These are phyloP conservation scores for Chionographis japonica DNA, from an alignment of 106 monocot species.

Conservation along the genomic window DNA sequence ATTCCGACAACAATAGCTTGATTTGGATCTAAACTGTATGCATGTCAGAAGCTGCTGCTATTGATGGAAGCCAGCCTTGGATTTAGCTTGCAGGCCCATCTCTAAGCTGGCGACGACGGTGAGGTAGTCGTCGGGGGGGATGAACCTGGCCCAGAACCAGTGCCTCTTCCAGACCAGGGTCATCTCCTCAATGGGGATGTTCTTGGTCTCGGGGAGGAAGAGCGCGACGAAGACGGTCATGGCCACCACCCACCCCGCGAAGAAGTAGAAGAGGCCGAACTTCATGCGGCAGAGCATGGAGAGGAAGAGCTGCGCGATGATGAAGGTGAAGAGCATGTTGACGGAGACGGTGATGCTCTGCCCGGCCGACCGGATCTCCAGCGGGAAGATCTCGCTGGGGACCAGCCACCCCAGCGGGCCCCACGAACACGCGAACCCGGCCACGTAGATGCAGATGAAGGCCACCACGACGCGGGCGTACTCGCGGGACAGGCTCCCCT, in stretches of 20 bases:
- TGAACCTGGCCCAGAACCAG: too few species aligned
- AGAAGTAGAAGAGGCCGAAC: constrained; percentile 64
- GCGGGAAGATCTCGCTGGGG: constrained; percentile 57
- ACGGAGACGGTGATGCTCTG: constrained; percentile 61
- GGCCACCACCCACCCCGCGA: constrained; percentile 45
- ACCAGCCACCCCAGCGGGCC: constrained; percentile 41
- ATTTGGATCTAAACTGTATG: too few species aligned
- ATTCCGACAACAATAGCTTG: too few species aligned
- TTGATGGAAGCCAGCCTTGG: too few species aligned
- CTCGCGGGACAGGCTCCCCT: too few species aligned
- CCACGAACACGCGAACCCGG: constrained; percentile 60
- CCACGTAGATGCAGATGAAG: constrained; percentile 47
- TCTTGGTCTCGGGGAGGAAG: constrained; percentile 71
- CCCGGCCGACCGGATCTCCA: constrained; percentile 64
- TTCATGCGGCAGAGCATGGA: constrained; percentile 53
- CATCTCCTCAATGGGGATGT: constrained; percentile 68
- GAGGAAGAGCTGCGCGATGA: constrained; percentile 46
- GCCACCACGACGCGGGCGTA: constrained; percentile 12
- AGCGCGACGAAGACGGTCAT: constrained; percentile 51
- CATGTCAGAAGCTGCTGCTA: too few species aligned
- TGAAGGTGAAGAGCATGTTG: constrained; percentile 65
- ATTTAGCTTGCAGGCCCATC: too few species aligned
- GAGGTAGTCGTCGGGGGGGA: too few species aligned
- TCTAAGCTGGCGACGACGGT: too few species aligned
- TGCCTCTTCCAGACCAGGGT: too few species aligned